phyloP scores from a whole-genome alignment of 2,329 filamentous ascomycete genomes.

The Colletotrichum aenigma region DNA sequence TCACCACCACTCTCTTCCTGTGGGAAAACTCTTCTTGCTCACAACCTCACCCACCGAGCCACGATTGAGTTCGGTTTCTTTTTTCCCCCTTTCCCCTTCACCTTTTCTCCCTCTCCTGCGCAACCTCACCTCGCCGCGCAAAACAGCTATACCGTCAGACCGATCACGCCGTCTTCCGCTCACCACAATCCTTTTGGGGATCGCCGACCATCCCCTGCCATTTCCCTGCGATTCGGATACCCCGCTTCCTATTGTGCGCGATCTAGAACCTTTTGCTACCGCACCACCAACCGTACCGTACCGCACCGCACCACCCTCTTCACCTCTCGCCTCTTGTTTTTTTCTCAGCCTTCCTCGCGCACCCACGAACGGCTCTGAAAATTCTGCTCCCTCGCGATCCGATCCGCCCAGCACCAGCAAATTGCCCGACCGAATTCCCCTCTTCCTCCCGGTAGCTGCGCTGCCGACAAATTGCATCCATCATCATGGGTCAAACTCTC shows the following conservation, averaged over 20 bases:
- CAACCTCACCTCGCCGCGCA: constrained; percentile 5
- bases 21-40: constrained; percentile 20
- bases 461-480: constrained; percentile 30
- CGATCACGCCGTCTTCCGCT: not conserved
- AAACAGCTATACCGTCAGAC: not conserved
- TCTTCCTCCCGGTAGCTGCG: constrained; percentile 27
- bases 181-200: constrained; percentile 14
- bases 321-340: constrained; percentile 1
- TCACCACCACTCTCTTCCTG: not conserved
- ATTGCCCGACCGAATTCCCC: constrained; percentile 5
- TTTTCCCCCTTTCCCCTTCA: not conserved
- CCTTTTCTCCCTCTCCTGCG: not conserved
- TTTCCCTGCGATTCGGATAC: constrained; percentile 23
- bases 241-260: constrained; percentile 26
- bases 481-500: constrained; percentile 95
- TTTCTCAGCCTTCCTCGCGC: constrained; percentile 13
- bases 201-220: constrained; percentile 19
- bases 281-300: constrained; percentile 10
- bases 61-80: constrained; percentile 8
- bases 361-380: constrained; percentile 12
- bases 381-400: not conserved
- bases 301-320: constrained; percentile 4
- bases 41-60: constrained; percentile 14
- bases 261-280: constrained; percentile 25
- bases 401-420: not conserved